phyloP scores from a whole-genome alignment of 164 flowering plant genomes.

The Chloranthus sessilifolius region DNA sequence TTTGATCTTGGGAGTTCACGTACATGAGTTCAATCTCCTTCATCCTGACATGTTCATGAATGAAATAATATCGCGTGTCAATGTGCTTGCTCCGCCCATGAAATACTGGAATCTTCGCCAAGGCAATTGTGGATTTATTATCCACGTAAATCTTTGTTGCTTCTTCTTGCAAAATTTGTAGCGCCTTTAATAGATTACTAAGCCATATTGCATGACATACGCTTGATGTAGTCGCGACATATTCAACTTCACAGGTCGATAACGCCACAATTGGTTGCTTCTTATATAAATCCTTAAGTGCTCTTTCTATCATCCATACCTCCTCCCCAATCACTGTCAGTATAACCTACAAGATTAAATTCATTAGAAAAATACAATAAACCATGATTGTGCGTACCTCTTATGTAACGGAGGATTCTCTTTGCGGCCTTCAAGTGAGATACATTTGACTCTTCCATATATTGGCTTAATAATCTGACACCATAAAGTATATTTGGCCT shows the following conservation, averaged over 20 bases:
- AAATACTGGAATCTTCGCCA: slow-evolving; percentile 1
- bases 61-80: not conserved
- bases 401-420: slow-evolving; percentile 4
- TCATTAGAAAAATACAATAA: not conserved
- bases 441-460: not conserved
- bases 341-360: not conserved
- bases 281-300: not conserved
- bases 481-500: not conserved
- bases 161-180: not conserved
- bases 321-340: too few species aligned
- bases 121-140: not conserved
- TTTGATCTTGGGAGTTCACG: too few species aligned
- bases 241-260: not conserved
- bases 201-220: not conserved
- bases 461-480: not conserved
- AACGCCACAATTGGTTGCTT: not conserved
- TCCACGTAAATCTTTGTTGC: slow-evolving; percentile 7
- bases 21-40: too few species aligned
- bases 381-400: not conserved
- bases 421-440: not conserved
- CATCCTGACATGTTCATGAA: too few species aligned
- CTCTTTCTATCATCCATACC: not conserved
- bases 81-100: slow-evolving; percentile 6
- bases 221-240: not conserved
- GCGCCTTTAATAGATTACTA: not conserved